A percentile compares a stretch with the other conserved stretches of the same genome.
Evolutionary conservation across 2,329 filamentous ascomycete species (phyloP).

Genomic region (Thelonectria rubi): DNA sequence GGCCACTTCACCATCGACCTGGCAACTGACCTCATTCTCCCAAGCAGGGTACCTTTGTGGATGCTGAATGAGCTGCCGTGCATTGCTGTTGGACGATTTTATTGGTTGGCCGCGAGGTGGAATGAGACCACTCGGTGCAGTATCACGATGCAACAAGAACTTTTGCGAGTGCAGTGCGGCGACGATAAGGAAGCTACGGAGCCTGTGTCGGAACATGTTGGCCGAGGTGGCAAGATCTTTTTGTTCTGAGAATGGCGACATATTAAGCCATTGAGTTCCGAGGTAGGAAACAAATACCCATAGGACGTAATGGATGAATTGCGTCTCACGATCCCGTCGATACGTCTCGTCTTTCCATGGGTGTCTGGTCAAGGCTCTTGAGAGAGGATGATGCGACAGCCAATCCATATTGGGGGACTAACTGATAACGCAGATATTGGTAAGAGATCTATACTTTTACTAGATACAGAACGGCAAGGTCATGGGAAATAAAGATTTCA

Average conservation of each 20-base stretch:
- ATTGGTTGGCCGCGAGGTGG: neutral
- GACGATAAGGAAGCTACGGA: neutral
- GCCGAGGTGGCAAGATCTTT: neutral
- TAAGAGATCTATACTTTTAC: too few species aligned
- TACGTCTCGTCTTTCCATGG: too few species aligned
- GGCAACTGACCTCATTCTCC: constrained; percentile 12
- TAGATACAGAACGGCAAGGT: too few species aligned
- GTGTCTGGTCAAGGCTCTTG: too few species aligned
- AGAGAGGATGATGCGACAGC: too few species aligned
- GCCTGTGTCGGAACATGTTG: neutral
- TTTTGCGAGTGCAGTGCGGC: neutral
- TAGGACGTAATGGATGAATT: too few species aligned
- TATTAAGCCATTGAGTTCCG: neutral
- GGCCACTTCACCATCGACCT: constrained; percentile 13
- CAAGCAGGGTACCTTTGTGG: neutral
- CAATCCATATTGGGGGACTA: too few species aligned
- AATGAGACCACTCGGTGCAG: neutral
- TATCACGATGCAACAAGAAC: neutral
- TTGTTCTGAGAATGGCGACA: neutral
- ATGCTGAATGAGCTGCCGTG: neutral
- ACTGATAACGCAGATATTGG: too few species aligned
- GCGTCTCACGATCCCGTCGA: too few species aligned
- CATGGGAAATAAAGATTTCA: too few species aligned
- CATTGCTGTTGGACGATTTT: neutral
- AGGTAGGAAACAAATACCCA: too few species aligned